These are phyloP conservation scores for Globisporangium barbulae DNA, from an alignment of 352 stramenopile genomes.

Conservation along the genomic window DNA sequence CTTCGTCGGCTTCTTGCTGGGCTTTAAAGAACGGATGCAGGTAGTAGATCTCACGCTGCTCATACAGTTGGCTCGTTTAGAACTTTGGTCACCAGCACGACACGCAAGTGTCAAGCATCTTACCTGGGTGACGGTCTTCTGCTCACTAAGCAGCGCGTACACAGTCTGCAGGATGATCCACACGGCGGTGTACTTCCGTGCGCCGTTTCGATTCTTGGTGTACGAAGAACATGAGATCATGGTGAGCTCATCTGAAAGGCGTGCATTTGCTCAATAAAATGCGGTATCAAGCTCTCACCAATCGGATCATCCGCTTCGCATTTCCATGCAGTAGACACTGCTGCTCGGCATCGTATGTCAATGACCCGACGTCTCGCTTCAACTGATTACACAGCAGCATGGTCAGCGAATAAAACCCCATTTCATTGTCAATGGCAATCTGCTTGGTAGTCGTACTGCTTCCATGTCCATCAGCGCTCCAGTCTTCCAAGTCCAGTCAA, in stretches of 20 bases:
- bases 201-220: slow-evolving; percentile 43
- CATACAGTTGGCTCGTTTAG: neutral
- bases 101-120: neutral
- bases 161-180: slow-evolving; percentile 82
- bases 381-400: slow-evolving; percentile 30
- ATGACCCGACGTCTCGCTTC: slow-evolving; percentile 42
- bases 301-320: slow-evolving; percentile 48
- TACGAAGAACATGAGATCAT: neutral
- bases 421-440: neutral
- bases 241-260: neutral
- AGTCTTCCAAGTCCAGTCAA: slow-evolving; percentile 21
- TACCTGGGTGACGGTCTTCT: slow-evolving; percentile 85
- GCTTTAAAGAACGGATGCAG: slow-evolving; percentile 80
- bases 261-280: neutral
- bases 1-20: slow-evolving; percentile 79
- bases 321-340: slow-evolving; percentile 55
- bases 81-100: neutral
- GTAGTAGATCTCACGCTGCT: slow-evolving; percentile 81
- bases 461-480: slow-evolving; percentile 52
- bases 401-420: neutral
- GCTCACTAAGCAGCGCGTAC: slow-evolving; percentile 60
- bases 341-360: slow-evolving; percentile 58
- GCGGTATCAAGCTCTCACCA: slow-evolving; percentile 31
- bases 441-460: slow-evolving; percentile 31
- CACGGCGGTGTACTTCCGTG: slow-evolving; percentile 77